Evolutionary conservation across 306 rosid genomes (phyloP), one percentile per base, ranked within the genome.

Genomic region (Dalbergia cultrata): DNA sequence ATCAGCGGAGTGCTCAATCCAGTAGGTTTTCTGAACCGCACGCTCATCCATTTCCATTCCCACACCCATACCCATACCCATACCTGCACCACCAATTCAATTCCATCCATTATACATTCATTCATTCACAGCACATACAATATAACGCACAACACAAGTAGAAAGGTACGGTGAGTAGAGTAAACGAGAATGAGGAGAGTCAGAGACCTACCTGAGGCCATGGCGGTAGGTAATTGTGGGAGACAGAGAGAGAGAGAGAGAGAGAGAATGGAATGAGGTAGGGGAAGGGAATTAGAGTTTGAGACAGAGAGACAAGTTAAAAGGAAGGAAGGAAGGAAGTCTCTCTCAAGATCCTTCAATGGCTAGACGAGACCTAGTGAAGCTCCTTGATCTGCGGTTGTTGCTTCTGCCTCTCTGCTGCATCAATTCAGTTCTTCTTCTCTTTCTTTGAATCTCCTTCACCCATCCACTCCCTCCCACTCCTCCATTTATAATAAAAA

Each of bases 331-430:
- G 16, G 49, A 0, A 5, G 5, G 53, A 49, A 49, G 3, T 13
- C 54, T 49, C 16, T 13, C 54, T 49, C 16, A 49, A 49, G 54
- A 49, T 13, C 98, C 99, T 84, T 95, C 97, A 68, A 93, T 45
- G 26, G 99, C 99, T 10, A 89, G 56, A 43, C 99, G 92, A 14
- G 86, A 86, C 67, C 99, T 91, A 7, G 98, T 80, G 84, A 93
- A 95, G 87, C 97, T 90, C 93, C 98, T 84, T 11, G 97, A 93
- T 89, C 97, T 89, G 39, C 99, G 94, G 93, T 91, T 81, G 58
- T 37, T 0, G 1, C 26, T 58, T 83, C 84, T 81, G 8, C 99
- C 98, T 82, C 75, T 89, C 87, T 89, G 98, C 91, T 84, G 87
- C 97, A 95, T 95, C 45, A 70, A 79, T 82, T 26, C 34, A 49